Conservation (phyloP, 495 filamentous ascomycete genomes). For the Penicillium robsamsonii region DNA sequence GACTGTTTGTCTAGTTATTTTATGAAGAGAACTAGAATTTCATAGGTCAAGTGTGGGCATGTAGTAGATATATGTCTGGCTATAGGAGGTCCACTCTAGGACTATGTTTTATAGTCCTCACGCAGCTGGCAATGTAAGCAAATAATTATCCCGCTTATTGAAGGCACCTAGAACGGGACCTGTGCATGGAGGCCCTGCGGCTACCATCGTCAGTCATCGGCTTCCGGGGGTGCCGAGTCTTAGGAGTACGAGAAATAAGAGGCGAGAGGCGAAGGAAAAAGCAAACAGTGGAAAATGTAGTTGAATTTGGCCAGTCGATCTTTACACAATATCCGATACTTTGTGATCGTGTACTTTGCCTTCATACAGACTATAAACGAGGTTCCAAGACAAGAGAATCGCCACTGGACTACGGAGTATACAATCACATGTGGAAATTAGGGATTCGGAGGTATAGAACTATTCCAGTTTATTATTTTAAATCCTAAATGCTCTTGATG, state of each 20-base stretch:
- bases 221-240: background rate
- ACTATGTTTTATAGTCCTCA: background rate
- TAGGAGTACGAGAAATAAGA: background rate
- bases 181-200: background rate
- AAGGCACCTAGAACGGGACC: background rate
- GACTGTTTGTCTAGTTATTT: background rate
- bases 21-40: background rate
- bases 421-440: background rate
- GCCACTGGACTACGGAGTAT: background rate
- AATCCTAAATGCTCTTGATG: too few species aligned
- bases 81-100: background rate
- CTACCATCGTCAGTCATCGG: slow-evolving; percentile 6
- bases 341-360: background rate
- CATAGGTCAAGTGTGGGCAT: background rate
- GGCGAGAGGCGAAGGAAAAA: background rate
- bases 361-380: background rate
- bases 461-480: background rate
- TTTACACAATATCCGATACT: background rate
- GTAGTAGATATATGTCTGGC: background rate
- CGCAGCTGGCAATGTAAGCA: background rate
- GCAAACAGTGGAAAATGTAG: background rate
- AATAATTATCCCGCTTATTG: background rate
- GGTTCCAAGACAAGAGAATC: background rate
- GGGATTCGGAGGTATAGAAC: background rate
- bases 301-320: background rate